Conservation (phyloP, 345 rosid species). For the Eucalyptus pumila region DNA sequence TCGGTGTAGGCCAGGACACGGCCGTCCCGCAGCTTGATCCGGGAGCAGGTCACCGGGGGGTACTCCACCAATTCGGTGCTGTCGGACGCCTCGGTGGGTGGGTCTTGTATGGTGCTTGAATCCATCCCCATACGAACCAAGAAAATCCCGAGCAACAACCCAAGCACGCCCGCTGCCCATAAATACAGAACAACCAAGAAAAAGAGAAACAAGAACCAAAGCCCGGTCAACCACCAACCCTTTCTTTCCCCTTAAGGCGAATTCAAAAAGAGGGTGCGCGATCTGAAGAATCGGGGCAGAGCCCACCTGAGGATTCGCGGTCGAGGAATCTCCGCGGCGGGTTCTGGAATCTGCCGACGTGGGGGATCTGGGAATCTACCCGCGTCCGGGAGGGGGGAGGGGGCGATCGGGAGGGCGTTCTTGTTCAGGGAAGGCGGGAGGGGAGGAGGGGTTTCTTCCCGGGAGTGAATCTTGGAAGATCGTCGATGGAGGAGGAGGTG, state of each 20-base stretch:
- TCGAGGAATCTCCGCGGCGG: neutral
- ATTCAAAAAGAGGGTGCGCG: neutral
- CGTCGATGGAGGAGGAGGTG: neutral
- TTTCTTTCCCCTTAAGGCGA: neutral
- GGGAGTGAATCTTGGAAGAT: neutral
- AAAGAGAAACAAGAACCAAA: neutral
- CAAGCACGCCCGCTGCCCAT: neutral
- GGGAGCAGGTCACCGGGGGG: constrained; percentile 11
- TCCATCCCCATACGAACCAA: constrained; percentile 22
- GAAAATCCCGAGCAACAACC: neutral
- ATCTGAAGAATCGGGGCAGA: neutral
- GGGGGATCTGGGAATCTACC: neutral
- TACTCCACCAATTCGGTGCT: constrained; percentile 2
- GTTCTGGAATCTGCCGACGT: neutral
- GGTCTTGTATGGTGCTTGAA: neutral
- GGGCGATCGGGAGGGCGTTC: neutral
- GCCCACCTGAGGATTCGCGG: neutral
- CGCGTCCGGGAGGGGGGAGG: neutral
- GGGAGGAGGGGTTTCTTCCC: neutral
- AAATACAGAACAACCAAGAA: neutral
- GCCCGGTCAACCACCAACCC: neutral
- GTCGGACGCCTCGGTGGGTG: constrained; percentile 1
- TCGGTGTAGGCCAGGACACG: constrained; percentile 72
- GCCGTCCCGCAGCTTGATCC: constrained; percentile 68
- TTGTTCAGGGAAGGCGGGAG: neutral